phyloP scores from a whole-genome alignment of 192 early-diverging fungal genomes.

The Chytriomyces hyalinus region DNA sequence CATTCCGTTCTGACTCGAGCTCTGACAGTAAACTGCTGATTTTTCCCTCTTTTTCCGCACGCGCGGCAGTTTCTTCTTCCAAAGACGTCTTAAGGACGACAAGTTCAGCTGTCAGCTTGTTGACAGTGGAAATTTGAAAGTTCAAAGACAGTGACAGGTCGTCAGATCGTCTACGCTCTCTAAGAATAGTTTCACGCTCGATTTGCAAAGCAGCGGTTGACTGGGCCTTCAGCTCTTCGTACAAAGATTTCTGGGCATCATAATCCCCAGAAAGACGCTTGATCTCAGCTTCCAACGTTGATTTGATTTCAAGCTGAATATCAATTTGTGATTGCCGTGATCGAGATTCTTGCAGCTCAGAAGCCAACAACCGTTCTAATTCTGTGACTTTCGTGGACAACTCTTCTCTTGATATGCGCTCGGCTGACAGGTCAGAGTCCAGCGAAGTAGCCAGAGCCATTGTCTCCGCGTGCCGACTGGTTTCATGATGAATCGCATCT shows the following conservation, averaged over 20 bases:
- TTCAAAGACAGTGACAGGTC: slow-evolving; percentile 3
- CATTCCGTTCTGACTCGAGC: not conserved
- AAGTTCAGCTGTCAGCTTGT: not conserved
- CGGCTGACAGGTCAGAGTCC: not conserved
- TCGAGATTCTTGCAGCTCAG: not conserved
- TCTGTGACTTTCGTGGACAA: not conserved
- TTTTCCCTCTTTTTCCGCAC: not conserved
- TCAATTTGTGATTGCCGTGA: not conserved
- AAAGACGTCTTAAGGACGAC: not conserved
- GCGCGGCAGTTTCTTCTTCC: not conserved
- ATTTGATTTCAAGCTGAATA: not conserved
- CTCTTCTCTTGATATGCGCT: not conserved
- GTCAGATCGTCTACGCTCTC: slow-evolving; percentile 15
- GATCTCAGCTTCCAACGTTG: not conserved
- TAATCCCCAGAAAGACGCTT: not conserved
- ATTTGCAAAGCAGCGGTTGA: not conserved
- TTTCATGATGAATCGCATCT: not conserved
- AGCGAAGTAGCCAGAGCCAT: not conserved
- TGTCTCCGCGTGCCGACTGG: not conserved
- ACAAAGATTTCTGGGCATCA: not conserved
- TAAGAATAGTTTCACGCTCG: slow-evolving; percentile 11
- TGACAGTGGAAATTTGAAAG: not conserved
- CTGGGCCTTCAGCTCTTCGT: not conserved
- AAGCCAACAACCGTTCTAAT: not conserved
- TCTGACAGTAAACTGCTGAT: not conserved